These are phyloP conservation scores for Fusarium luffae DNA, from an alignment of 2,329 filamentous ascomycete species.

Conservation along the genomic window DNA sequence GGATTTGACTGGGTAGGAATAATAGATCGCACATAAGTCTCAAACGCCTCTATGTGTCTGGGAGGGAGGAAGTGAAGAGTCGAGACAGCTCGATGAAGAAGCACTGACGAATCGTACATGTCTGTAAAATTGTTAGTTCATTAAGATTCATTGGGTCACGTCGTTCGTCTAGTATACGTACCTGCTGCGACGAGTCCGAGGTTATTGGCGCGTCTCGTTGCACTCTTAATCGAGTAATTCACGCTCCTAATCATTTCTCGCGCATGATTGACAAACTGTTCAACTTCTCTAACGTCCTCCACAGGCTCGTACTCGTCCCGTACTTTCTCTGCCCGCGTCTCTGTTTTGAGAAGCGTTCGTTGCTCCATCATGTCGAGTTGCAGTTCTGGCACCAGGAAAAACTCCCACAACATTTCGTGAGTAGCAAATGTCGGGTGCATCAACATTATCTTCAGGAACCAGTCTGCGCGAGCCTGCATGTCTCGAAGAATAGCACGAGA, in stretches of 20 bases:
- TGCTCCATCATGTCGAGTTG: conserved; percentile 91
- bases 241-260: conserved; percentile 89
- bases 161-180: conserved; percentile 50
- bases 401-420: conserved; percentile 98
- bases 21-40: conserved; percentile 75
- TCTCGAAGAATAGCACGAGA: conserved; percentile 88
- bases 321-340: conserved; percentile 83
- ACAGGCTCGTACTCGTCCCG: conserved; percentile 90
- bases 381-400: conserved; percentile 95
- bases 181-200: conserved; percentile 72
- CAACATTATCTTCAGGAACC: conserved; percentile 87
- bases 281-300: conserved; percentile 85
- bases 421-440: conserved; percentile 92
- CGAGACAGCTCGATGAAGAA: conserved; percentile 64
- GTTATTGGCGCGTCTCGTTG: conserved; percentile 82
- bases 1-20: conserved; percentile 78
- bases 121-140: conserved; percentile 60
- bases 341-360: conserved; percentile 86
- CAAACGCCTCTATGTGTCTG: conserved; percentile 75
- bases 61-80: conserved; percentile 74
- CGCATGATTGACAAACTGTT: conserved; percentile 91
- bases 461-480: conserved; percentile 86
- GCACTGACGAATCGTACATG: conserved; percentile 71
- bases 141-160: conserved; percentile 23
- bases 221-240: conserved; percentile 83